Conservation (phyloP, 2,329 filamentous ascomycete genomes). For the Cercospora zeae-maydis region DNA sequence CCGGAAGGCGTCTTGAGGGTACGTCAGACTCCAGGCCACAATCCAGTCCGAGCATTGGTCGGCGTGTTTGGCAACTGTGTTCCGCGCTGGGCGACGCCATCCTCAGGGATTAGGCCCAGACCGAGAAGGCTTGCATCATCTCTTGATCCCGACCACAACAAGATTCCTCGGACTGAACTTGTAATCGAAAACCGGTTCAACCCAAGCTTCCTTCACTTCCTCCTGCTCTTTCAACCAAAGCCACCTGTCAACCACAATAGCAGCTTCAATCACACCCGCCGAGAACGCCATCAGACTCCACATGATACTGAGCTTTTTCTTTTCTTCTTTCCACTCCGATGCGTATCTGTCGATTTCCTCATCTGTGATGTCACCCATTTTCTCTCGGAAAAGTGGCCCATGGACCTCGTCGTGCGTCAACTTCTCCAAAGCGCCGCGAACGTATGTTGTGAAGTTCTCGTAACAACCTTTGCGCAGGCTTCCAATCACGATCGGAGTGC, state of each 20-base stretch:
- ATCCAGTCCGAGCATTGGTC: not conserved
- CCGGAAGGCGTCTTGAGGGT: not conserved
- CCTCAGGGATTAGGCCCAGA: not conserved
- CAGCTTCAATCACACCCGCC: conserved; percentile 79
- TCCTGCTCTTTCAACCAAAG: conserved; percentile 75
- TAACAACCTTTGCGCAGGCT: conserved; percentile 79
- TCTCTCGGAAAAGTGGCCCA: conserved; percentile 58
- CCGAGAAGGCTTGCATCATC: conserved; percentile 10
- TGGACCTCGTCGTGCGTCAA: conserved; percentile 60
- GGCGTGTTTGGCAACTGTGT: not conserved
- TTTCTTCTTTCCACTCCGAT: conserved; percentile 58
- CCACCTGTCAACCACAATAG: conserved; percentile 90
- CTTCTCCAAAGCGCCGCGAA: conserved; percentile 76
- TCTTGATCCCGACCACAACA: conserved; percentile 88
- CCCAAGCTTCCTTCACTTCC: conserved; percentile 73
- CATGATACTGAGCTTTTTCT: conserved; percentile 78
- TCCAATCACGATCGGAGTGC: conserved; percentile 79
- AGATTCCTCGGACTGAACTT: conserved; percentile 80
- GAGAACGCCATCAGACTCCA: conserved; percentile 98
- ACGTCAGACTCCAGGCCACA: not conserved
- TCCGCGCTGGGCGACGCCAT: not conserved
- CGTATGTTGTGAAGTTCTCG: conserved; percentile 68
- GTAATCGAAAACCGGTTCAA: conserved; percentile 91
- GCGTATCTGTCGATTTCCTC: conserved; percentile 73
- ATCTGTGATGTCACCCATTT: conserved; percentile 67